Conservation (phyloP, 352 stramenopile species). For the Lagenidium giganteum region DNA sequence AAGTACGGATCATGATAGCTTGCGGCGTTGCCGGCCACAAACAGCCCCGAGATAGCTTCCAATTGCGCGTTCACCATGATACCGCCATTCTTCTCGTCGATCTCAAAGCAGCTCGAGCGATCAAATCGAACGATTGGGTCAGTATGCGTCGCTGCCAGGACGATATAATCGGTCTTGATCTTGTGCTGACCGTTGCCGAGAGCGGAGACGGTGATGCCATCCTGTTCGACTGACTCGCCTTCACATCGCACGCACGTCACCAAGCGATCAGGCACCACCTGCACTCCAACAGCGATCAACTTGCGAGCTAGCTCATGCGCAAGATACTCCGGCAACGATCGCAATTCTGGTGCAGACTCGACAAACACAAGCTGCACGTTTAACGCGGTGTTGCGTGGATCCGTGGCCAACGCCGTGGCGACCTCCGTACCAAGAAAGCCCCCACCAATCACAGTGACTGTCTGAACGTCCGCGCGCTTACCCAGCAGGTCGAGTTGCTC, state of each 20-base stretch:
- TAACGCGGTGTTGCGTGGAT: conserved; percentile 41
- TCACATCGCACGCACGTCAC: conserved; percentile 74
- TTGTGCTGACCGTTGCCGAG: conserved; percentile 63
- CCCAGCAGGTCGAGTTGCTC: conserved; percentile 63
- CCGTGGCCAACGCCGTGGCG: conserved; percentile 60
- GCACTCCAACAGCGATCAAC: conserved; percentile 53
- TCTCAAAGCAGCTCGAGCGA: conserved; percentile 63
- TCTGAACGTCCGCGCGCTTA: conserved; percentile 36
- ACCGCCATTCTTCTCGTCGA: conserved; percentile 83
- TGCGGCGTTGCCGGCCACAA: conserved; percentile 85
- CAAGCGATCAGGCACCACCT: conserved; percentile 59
- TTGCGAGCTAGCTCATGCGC: conserved; percentile 55
- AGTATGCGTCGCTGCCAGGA: conserved; percentile 90
- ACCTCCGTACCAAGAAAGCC: conserved; percentile 90
- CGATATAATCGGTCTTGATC: conserved; percentile 85
- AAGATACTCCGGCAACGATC: conserved; percentile 85
- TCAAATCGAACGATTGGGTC: conserved; percentile 77
- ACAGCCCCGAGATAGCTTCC: conserved; percentile 86
- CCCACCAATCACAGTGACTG: conserved; percentile 82
- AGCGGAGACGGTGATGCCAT: conserved; percentile 48
- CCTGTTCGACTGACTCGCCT: conserved; percentile 28
- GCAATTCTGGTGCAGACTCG: conserved; percentile 34
- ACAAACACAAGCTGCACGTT: conserved; percentile 54
- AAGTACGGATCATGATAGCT: conserved; percentile 89
- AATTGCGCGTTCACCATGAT: conserved; percentile 89